Conservation (phyloP, 2,329 filamentous ascomycete genomes). For the Cercospora zeina region DNA sequence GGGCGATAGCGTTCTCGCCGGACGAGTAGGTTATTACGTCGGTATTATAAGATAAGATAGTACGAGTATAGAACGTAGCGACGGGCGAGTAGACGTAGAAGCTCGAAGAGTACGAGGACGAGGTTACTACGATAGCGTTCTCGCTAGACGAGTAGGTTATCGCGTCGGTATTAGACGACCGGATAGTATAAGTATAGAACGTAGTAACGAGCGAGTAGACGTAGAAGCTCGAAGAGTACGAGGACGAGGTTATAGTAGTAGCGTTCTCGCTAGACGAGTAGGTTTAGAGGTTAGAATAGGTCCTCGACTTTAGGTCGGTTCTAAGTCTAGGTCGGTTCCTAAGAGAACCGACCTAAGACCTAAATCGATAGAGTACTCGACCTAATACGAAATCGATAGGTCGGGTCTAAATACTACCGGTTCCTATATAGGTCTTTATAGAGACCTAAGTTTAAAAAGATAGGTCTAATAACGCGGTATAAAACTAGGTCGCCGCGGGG, state of each 20-base stretch:
- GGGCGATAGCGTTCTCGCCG: neutral
- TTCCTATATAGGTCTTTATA: too few species aligned
- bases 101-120: neutral
- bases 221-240: neutral
- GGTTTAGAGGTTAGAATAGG: too few species aligned
- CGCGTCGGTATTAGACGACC: neutral
- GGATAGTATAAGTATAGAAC: neutral
- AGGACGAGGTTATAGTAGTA: neutral
- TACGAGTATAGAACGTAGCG: neutral
- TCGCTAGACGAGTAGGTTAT: neutral
- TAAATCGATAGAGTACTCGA: too few species aligned
- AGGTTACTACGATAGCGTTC: neutral
- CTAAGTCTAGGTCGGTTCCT: too few species aligned
- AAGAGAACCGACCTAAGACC: too few species aligned
- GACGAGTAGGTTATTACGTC: neutral
- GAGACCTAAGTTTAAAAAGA: too few species aligned
- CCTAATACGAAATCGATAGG: too few species aligned
- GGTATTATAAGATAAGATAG: neutral
- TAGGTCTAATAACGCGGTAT: too few species aligned
- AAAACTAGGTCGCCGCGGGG: too few species aligned
- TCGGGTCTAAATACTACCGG: too few species aligned
- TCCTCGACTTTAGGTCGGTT: too few species aligned
- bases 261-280: neutral
- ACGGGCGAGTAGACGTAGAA: neutral
- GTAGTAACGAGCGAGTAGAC: too few species aligned